Evolutionary conservation across 208 protist genomes (phyloP).

Genomic region (Herpetomonas tarakana): DNA sequence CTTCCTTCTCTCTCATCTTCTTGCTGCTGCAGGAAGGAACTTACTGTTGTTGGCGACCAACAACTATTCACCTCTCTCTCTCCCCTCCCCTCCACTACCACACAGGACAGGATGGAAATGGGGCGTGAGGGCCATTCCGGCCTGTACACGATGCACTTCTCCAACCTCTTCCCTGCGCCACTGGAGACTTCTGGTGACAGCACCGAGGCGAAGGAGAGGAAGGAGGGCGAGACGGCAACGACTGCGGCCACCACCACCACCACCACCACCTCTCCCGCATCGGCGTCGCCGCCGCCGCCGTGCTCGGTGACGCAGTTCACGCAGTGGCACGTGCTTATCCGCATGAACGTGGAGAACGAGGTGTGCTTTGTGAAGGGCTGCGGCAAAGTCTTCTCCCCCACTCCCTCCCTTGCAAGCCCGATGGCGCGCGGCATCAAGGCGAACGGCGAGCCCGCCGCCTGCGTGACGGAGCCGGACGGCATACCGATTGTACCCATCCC

Average conservation of each 20-base stretch:
- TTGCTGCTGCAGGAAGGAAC: too few relatives aligned
- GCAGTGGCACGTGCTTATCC: constrained; percentile 82
- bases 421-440: constrained; percentile 52
- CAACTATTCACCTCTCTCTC: too few relatives aligned
- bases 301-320: constrained; percentile 58
- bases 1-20: too few relatives aligned
- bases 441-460: constrained; percentile 33
- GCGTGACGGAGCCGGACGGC: constrained; percentile 38
- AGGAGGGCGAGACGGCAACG: constrained; percentile 5
- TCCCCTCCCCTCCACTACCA: too few relatives aligned
- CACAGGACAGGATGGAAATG: constrained; percentile 54
- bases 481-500: constrained; percentile 69
- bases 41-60: too few relatives aligned
- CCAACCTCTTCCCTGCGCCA: constrained; percentile 38
- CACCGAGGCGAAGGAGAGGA: constrained; percentile 19
- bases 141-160: constrained; percentile 86
- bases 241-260: background rate
- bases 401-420: constrained; percentile 48
- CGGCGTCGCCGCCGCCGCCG: constrained; percentile 9
- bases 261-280: constrained; percentile 5
- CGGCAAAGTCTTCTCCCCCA: constrained; percentile 79
- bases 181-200: background rate
- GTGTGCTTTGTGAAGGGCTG: constrained; percentile 70
- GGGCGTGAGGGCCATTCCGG: constrained; percentile 64
- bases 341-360: constrained; percentile 75